Conservation (phyloP, 331 rosid genomes). For the Cucumis variabilis region DNA sequence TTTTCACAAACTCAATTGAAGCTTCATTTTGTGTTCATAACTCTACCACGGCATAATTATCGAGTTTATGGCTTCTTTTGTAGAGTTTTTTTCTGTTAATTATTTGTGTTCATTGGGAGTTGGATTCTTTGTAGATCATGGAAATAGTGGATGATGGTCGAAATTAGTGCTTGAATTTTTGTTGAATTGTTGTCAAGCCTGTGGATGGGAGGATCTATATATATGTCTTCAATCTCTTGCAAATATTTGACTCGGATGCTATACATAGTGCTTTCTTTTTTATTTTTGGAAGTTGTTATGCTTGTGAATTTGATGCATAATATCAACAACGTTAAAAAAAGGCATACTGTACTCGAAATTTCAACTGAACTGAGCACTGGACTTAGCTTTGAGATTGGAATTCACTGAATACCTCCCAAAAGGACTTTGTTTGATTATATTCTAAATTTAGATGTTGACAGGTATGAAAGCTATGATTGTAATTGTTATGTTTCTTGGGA, state of each 20-base stretch:
- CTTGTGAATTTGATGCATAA: neutral
- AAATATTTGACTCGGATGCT: slow-evolving; percentile 3
- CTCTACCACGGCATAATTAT: neutral
- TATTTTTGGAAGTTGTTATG: slow-evolving; percentile 8
- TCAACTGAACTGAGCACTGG: slow-evolving; percentile 3
- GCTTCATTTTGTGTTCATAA: neutral
- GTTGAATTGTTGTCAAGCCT: neutral
- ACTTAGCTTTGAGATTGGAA: neutral
- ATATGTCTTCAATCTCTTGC: neutral
- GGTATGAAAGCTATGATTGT: neutral
- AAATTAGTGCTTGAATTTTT: neutral
- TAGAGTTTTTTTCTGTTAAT: slow-evolving; percentile 14
- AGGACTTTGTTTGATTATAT: neutral
- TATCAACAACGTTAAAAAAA: neutral
- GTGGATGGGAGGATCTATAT: neutral
- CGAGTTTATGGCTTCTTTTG: neutral
- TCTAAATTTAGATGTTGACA: neutral
- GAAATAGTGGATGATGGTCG: neutral
- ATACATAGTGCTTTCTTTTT: neutral
- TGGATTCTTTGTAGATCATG: slow-evolving; percentile 1
- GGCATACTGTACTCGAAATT: neutral
- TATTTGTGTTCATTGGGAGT: neutral
- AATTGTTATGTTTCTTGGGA: neutral
- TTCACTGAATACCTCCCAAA: neutral
- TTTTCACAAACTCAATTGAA: neutral